A percentile compares a stretch with the other conserved stretches of the same genome.
Conservation (phyloP, 768 basidiomycete genomes). For the Leccinum sublutescens region DNA sequence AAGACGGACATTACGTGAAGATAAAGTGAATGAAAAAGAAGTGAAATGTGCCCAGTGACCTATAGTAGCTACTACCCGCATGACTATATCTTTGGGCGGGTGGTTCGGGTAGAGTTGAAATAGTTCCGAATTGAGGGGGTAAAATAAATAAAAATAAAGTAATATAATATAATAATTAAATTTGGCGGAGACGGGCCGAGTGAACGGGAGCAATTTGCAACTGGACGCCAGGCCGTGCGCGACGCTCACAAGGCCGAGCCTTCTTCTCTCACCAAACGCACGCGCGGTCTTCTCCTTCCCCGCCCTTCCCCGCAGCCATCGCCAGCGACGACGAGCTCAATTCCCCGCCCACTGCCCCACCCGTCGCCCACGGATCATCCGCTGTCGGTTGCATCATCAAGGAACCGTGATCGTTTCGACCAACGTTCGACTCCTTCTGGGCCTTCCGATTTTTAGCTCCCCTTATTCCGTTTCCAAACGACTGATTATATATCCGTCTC, state of each 20-base stretch:
- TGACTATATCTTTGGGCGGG: not conserved
- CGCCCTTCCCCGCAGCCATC: constrained; percentile 1
- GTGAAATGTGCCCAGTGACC: constrained; percentile 1
- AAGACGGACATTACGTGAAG: constrained; percentile 7
- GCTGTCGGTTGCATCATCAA: constrained; percentile 24
- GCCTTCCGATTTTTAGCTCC: constrained; percentile 10
- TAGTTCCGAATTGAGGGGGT: constrained; percentile 8
- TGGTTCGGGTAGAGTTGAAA: not conserved
- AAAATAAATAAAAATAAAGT: not conserved
- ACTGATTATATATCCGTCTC: constrained; percentile 21
- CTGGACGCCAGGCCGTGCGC: constrained; percentile 12
- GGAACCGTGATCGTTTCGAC: constrained; percentile 30
- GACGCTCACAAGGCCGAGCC: constrained; percentile 18
- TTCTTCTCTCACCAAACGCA: constrained; percentile 22
- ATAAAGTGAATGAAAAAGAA: constrained; percentile 10
- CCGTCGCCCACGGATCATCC: constrained; percentile 23
- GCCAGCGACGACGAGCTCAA: constrained; percentile 11
- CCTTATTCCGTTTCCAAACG: constrained; percentile 17
- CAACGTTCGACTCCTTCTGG: constrained; percentile 14
- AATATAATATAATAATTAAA: not conserved
- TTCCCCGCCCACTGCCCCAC: not conserved
- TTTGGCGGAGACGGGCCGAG: constrained; percentile 19
- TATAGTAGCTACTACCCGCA: not conserved
- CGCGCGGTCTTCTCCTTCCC: constrained; percentile 7
- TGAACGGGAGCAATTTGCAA: constrained; percentile 24